phyloP scores from a whole-genome alignment of 1,284 basidiomycete species.

The Ustilago hordei region DNA sequence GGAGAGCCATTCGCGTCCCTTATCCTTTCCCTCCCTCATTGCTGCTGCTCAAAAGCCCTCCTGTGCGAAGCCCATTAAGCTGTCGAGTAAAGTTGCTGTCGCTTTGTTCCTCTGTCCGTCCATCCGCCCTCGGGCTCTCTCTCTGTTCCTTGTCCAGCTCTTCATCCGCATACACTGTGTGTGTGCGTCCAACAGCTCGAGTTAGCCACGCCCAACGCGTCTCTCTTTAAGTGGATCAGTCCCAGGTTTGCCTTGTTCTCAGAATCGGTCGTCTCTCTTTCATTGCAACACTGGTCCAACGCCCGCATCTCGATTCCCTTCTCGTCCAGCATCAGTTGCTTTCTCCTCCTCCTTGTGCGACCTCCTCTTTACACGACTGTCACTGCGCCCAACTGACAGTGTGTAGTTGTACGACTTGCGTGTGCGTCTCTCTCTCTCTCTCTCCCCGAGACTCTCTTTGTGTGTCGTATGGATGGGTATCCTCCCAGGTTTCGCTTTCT shows the following conservation, averaged over 20 bases:
- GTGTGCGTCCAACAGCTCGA: not conserved
- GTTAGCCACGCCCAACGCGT: not conserved
- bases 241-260: not conserved
- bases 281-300: not conserved
- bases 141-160: not conserved
- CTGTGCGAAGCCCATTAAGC: not conserved
- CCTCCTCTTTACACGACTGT: slow-evolving; percentile 4
- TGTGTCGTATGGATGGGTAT: not conserved
- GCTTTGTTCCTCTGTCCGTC: slow-evolving; percentile 3
- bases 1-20: not conserved
- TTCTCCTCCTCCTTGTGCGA: not conserved
- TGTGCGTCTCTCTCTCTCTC: not conserved
- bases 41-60: not conserved
- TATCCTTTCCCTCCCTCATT: not conserved
- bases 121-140: not conserved
- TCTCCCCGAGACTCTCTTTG: not conserved
- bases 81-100: slow-evolving; percentile 6
- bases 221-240: not conserved
- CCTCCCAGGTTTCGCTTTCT: slow-evolving; percentile 4
- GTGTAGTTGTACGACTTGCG: not conserved
- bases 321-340: not conserved
- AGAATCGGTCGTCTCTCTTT: slow-evolving; percentile 1
- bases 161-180: not conserved
- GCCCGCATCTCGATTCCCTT: not conserved
- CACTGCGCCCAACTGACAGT: not conserved